Percentiles rank a stretch among this genome's conserved stretches.
Evolutionary conservation across 495 filamentous ascomycete species (phyloP).

Genomic region (Aspergillus kassunensis): DNA sequence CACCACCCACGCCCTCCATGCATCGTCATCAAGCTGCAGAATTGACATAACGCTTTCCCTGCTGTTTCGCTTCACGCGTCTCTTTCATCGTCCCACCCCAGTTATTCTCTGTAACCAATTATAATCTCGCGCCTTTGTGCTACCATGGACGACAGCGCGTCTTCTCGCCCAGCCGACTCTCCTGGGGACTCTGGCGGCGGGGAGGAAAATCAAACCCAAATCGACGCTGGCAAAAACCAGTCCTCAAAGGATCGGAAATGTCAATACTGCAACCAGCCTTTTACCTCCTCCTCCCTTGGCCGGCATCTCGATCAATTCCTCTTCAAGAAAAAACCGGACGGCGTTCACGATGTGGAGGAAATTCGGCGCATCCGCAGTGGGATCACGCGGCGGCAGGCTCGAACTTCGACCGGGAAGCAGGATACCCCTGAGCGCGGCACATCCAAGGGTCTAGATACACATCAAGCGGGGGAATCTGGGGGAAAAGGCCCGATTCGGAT

Average conservation of each 20-base stretch:
- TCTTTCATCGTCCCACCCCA: constrained; percentile 5
- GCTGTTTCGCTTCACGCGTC: constrained; percentile 15
- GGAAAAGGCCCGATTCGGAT: constrained; percentile 43
- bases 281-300: constrained; percentile 89
- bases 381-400: constrained; percentile 78
- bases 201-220: constrained; percentile 30
- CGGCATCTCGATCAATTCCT: constrained; percentile 89
- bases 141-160: constrained; percentile 26
- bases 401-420: constrained; percentile 54
- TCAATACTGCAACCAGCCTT: constrained; percentile 78
- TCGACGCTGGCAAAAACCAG: constrained; percentile 33
- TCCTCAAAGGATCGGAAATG: constrained; percentile 75
- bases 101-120: neutral
- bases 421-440: constrained; percentile 41
- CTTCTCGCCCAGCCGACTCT: constrained; percentile 26
- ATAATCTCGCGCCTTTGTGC: constrained; percentile 17
- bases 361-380: constrained; percentile 74
- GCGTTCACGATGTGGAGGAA: constrained; percentile 80
- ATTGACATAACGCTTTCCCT: constrained; percentile 8
- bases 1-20: neutral
- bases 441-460: constrained; percentile 29
- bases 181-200: constrained; percentile 51
- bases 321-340: constrained; percentile 83
- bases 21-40: constrained; percentile 22
- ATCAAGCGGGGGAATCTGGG: constrained; percentile 21